Conservation (phyloP, 768 basidiomycete species). For the Candolleomyces eurysporus region DNA sequence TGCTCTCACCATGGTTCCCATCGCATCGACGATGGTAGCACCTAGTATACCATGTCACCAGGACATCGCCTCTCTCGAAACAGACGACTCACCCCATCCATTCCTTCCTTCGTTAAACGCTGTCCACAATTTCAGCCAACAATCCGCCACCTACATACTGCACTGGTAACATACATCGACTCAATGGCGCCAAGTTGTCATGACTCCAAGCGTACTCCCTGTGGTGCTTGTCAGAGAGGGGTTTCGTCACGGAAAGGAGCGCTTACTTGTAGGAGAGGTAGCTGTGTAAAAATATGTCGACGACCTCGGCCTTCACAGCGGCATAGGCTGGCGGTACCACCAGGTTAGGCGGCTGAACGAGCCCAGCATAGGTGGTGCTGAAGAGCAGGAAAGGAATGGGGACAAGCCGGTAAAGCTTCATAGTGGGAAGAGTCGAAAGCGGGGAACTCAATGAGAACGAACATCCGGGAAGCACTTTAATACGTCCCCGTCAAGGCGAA, state of each 20-base stretch:
- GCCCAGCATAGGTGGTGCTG: constrained; percentile 21
- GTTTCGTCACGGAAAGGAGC: neutral
- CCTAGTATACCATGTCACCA: constrained; percentile 41
- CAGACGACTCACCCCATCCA: constrained; percentile 37
- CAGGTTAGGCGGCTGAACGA: constrained; percentile 45
- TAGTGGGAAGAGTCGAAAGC: neutral
- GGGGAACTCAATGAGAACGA: neutral
- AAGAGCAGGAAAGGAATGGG: constrained; percentile 5
- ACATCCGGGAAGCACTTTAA: neutral
- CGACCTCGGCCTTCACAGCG: constrained; percentile 38
- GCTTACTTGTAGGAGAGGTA: constrained; percentile 59
- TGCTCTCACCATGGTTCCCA: constrained; percentile 57
- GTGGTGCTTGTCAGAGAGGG: neutral
- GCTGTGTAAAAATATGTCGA: constrained; percentile 47
- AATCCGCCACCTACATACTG: too few species aligned
- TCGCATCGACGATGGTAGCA: constrained; percentile 60
- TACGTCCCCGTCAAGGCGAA: neutral
- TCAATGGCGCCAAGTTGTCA: constrained; percentile 56
- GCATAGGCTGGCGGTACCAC: constrained; percentile 39
- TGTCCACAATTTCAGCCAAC: neutral
- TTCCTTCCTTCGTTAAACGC: constrained; percentile 39
- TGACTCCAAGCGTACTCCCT: constrained; percentile 60
- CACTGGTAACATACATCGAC: constrained; percentile 26
- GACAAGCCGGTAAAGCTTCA: neutral
- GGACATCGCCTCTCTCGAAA: constrained; percentile 13